These are phyloP conservation scores for Tarenaya hassleriana DNA, from an alignment of 345 rosid species.

Conservation along the genomic window DNA sequence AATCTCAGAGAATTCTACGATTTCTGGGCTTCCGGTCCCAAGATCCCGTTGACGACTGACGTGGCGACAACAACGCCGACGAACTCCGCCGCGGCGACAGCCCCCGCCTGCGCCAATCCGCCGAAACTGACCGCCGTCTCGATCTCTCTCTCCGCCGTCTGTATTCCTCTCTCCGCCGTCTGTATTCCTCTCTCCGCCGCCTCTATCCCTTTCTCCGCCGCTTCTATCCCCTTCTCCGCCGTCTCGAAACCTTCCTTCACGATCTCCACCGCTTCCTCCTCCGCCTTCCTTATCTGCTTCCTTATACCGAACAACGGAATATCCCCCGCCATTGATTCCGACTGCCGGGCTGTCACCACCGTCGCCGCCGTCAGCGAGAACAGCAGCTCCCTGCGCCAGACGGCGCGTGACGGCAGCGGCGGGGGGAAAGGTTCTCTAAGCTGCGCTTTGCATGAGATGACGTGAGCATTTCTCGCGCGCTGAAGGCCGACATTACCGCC, in stretches of 20 bases:
- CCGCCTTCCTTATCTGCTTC: conserved; percentile 66
- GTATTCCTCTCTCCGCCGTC: conserved; percentile 51
- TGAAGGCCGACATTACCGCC: conserved; percentile 12
- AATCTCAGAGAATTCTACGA: conserved; percentile 18
- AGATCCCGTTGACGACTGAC: conserved; percentile 68
- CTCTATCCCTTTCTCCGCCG: conserved; percentile 46
- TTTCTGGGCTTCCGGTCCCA: conserved; percentile 57
- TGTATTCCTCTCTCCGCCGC: conserved; percentile 48
- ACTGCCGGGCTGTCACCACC: conserved; percentile 28
- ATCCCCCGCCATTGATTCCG: conserved; percentile 42
- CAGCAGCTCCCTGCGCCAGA: conserved; percentile 49
- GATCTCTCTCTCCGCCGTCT: conserved; percentile 46
- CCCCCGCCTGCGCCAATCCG: conserved; percentile 76
- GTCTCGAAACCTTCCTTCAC: conserved; percentile 52
- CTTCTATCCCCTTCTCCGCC: conserved; percentile 55
- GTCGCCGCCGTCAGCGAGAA: conserved; percentile 50
- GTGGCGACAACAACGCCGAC: conserved; percentile 63
- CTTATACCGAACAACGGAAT: conserved; percentile 71
- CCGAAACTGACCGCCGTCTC: conserved; percentile 49
- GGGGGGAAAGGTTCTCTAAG: conserved; percentile 24
- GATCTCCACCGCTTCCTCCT: conserved; percentile 63
- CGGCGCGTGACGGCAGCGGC: conserved; percentile 6
- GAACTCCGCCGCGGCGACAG: conserved; percentile 65
- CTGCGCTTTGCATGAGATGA: conserved; percentile 26
- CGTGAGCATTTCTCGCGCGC: conserved; percentile 23